Percentiles rank a stretch among this genome's conserved stretches.
Evolutionary conservation across 345 rosid species (phyloP).

Genomic region (Lepidium aucheri): DNA sequence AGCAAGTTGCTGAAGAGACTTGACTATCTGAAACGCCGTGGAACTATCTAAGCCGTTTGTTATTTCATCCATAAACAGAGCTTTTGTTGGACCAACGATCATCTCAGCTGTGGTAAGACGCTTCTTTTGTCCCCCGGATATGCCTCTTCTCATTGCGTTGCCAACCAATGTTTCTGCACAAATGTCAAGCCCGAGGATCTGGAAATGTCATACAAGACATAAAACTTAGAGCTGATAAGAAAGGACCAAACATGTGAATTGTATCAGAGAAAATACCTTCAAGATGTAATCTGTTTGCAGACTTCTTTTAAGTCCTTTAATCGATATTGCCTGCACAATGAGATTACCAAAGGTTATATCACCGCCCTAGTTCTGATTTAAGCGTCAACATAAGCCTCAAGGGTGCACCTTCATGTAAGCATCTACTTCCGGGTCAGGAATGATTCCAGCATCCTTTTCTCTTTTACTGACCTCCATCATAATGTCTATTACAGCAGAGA

Average conservation of each 20-base stretch:
- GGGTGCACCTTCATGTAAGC: constrained; percentile 61
- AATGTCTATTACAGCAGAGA: constrained; percentile 40
- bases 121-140: constrained; percentile 79
- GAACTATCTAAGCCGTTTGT: constrained; percentile 84
- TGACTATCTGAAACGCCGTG: constrained; percentile 68
- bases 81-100: constrained; percentile 60
- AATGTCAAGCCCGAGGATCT: constrained; percentile 63
- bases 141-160: constrained; percentile 64
- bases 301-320: constrained; percentile 53
- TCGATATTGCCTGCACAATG: constrained; percentile 51
- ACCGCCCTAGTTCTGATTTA: background rate
- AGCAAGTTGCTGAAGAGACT: constrained; percentile 48
- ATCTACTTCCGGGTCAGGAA: constrained; percentile 78
- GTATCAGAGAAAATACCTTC: constrained; percentile 39
- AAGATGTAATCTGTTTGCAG: constrained; percentile 69
- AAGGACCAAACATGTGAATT: background rate
- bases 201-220: constrained; percentile 5
- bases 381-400: background rate
- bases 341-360: background rate
- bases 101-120: constrained; percentile 81
- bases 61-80: constrained; percentile 59
- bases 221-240: background rate
- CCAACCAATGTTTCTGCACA: constrained; percentile 72
- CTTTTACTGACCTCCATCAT: constrained; percentile 58
- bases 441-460: constrained; percentile 72